These are phyloP conservation scores for Streptanthus diversifolius DNA, from an alignment of 345 rosid species.

Conservation along the genomic window DNA sequence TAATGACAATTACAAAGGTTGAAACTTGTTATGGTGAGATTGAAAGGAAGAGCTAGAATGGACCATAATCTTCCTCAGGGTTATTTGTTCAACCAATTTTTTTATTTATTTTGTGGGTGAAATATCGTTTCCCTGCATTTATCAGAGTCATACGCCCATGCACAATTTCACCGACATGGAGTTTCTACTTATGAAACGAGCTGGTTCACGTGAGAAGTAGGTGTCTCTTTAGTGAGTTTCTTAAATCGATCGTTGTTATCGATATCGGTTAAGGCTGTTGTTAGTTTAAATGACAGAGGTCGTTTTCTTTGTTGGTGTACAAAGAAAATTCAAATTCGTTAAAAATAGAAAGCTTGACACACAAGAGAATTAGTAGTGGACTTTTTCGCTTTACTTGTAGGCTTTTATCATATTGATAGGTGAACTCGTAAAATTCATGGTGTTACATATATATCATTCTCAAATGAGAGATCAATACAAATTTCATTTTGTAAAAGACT, in stretches of 20 bases:
- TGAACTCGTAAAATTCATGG: too few species aligned
- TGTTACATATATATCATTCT: too few species aligned
- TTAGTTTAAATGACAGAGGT: neutral
- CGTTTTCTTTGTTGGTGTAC: neutral
- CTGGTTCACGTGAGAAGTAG: slow-evolving; percentile 2
- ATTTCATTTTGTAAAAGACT: too few species aligned
- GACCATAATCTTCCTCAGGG: too few species aligned
- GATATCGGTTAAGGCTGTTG: neutral
- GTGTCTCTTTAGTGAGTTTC: neutral
- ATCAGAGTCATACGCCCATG: neutral
- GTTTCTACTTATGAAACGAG: neutral
- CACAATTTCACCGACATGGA: neutral
- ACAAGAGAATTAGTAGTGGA: neutral
- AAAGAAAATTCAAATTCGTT: neutral
- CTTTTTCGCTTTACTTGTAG: too few species aligned
- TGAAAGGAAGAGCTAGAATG: too few species aligned
- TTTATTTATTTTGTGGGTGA: too few species aligned
- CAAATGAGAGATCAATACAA: too few species aligned
- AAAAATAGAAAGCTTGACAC: neutral
- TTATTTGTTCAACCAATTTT: too few species aligned
- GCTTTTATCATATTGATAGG: too few species aligned
- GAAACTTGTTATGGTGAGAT: too few species aligned
- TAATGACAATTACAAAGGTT: neutral
- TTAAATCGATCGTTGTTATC: neutral
- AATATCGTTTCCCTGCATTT: neutral